Evolutionary conservation across 106 monocot species (phyloP), one percentile per base, ranked within the genome.

Genomic region (Vanilla planifolia): DNA sequence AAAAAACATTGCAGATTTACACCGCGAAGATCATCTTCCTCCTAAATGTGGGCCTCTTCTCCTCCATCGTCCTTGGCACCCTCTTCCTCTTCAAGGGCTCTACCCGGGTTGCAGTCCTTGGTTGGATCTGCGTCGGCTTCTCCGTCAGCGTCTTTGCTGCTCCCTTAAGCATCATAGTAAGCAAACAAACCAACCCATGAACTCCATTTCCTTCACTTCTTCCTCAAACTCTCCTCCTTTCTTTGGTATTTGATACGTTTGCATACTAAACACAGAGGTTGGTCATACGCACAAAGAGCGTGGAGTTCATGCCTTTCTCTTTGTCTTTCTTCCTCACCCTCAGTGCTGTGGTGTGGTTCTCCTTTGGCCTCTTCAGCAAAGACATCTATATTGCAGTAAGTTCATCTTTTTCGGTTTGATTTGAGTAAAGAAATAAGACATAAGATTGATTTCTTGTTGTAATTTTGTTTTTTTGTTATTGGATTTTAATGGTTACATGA

Each of bases 161-260:
- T 30, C 86, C 86, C 10, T 43, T 86, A 11, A 81, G 71, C 51
- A 69, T 81, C 67, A 86, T 86, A 10, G 86, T 86, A 33, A 70
- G 70, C 20, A 60, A 37, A 40, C 1, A 14, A 7, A 40, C 2
- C 11, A 7, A 40, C 40, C 11, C 40, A 40, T 14, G 1, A 2
- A 35, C 8, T 26, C 13, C n/a, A n/a, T n/a, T n/a, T n/a, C n/a
- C n/a, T n/a, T n/a, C n/a, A n/a, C n/a, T n/a, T n/a, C n/a, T n/a
- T n/a, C n/a, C n/a, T n/a, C n/a, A n/a, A n/a, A n/a, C n/a, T n/a
- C n/a, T n/a, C n/a, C n/a, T n/a, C n/a, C n/a, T n/a, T n/a, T n/a
- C n/a, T n/a, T n/a, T n/a, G n/a, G n/a, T n/a, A n/a, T n/a, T n/a
- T n/a, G n/a, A n/a, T n/a, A n/a, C n/a, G n/a, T n/a, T n/a, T n/a